Conservation (phyloP, 306 rosid species). For the Castanea sativa region DNA sequence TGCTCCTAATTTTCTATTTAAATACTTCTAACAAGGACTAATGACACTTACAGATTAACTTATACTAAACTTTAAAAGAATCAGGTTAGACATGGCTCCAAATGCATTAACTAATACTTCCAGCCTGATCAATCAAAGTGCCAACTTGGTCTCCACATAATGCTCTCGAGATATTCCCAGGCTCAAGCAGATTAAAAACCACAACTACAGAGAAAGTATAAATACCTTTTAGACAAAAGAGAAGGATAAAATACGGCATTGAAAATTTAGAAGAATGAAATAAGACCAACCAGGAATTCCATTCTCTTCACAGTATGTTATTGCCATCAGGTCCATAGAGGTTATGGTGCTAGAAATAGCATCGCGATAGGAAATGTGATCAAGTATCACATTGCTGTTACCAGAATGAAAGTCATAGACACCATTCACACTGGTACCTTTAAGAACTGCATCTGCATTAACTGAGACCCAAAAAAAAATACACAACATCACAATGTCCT, state of each 20-base stretch:
- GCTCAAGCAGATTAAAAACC: constrained; percentile 56
- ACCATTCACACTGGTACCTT: constrained; percentile 51
- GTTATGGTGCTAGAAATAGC: constrained; percentile 48
- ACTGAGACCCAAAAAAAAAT: constrained; percentile 25
- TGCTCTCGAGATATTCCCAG: constrained; percentile 70
- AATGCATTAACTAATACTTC: constrained; percentile 38
- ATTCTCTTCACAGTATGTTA: constrained; percentile 59
- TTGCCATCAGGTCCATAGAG: constrained; percentile 51
- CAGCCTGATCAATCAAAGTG: constrained; percentile 56
- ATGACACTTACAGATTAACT: not conserved
- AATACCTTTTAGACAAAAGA: constrained; percentile 16
- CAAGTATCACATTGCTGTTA: constrained; percentile 42
- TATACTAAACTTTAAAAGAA: not conserved
- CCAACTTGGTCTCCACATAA: constrained; percentile 67
- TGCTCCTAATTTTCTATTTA: too few species aligned
- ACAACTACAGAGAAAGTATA: constrained; percentile 38
- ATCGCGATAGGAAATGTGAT: constrained; percentile 54
- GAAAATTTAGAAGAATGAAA: not conserved
- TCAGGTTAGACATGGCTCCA: not conserved
- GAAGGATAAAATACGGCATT: not conserved
- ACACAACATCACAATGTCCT: not conserved
- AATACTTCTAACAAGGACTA: too few species aligned
- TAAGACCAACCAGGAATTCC: constrained; percentile 58
- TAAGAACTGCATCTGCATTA: constrained; percentile 55
- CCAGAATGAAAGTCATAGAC: constrained; percentile 53